These are phyloP conservation scores for Ophiosphaerella herpotricha DNA, from an alignment of 2,329 filamentous ascomycete species.

Conservation along the genomic window DNA sequence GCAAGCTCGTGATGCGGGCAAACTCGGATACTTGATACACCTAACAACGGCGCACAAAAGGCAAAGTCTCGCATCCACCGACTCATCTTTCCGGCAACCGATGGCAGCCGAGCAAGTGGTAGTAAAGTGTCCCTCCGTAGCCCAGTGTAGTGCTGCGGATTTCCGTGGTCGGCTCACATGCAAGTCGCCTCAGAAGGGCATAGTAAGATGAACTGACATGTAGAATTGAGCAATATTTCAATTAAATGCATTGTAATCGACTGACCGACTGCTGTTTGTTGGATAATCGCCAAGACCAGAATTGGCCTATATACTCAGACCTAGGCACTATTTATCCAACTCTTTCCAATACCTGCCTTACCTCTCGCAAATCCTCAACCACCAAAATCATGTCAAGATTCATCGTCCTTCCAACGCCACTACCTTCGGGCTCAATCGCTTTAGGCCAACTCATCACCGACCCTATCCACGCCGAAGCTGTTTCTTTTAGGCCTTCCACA, in stretches of 20 bases:
- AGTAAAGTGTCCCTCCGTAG: conserved; percentile 2
- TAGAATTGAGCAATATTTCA: conserved; percentile 5
- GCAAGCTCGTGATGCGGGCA: conserved; percentile 15
- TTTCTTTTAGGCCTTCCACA: conserved; percentile 9
- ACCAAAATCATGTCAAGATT: conserved; percentile 25
- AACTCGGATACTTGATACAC: conserved; percentile 7
- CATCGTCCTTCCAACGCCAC: conserved; percentile 29
- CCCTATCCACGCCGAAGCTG: conserved; percentile 16
- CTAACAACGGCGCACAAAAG: not conserved
- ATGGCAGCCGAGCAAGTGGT: conserved; percentile 22
- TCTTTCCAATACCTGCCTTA: conserved; percentile 1
- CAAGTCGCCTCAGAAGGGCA: conserved; percentile 3
- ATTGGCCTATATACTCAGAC: not conserved
- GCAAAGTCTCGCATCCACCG: conserved; percentile 14
- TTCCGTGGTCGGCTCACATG: conserved; percentile 6
- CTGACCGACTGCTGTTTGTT: not conserved
- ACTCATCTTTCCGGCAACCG: conserved; percentile 21
- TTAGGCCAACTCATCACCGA: conserved; percentile 37
- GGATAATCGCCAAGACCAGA: not conserved
- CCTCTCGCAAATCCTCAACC: not conserved
- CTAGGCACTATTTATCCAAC: not conserved
- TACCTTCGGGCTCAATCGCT: conserved; percentile 22
- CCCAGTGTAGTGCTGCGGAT: not conserved
- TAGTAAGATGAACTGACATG: conserved; percentile 6
- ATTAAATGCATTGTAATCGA: not conserved